Percentiles rank a stretch among this genome's conserved stretches.
phyloP scores from a whole-genome alignment of 352 stramenopile genomes.

The Thalassiosira hispida region DNA sequence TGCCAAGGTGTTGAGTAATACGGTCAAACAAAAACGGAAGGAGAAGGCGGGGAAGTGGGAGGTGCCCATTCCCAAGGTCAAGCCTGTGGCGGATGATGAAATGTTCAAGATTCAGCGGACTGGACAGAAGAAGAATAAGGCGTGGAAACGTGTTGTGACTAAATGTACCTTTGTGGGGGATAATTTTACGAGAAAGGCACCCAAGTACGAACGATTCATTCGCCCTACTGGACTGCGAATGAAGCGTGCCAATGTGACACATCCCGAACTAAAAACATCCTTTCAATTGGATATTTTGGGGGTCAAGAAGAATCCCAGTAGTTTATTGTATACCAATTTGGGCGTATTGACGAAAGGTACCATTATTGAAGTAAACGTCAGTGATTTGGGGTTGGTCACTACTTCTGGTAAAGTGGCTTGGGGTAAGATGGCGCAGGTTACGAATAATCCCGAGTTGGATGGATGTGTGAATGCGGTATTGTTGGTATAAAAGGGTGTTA shows the following conservation, averaged over 20 bases:
- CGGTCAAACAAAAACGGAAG: slow-evolving; percentile 99
- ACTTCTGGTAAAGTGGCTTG: slow-evolving; percentile 99
- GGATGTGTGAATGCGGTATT: slow-evolving; percentile 99
- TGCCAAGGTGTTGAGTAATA: slow-evolving; percentile 99
- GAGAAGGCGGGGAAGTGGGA: slow-evolving; percentile 99
- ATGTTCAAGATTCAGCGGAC: slow-evolving; percentile 99
- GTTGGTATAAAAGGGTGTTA: slow-evolving; percentile 90
- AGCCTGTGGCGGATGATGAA: slow-evolving; percentile 99
- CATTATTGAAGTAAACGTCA: slow-evolving; percentile 99
- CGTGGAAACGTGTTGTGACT: slow-evolving; percentile 93
- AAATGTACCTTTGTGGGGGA: slow-evolving; percentile 99
- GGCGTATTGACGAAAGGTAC: slow-evolving; percentile 99
- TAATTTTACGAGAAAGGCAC: slow-evolving; percentile 98
- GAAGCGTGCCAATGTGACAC: slow-evolving; percentile 99
- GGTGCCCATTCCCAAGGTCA: slow-evolving; percentile 98
- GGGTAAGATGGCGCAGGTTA: slow-evolving; percentile 99
- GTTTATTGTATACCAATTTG: slow-evolving; percentile 96
- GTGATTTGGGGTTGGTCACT: slow-evolving; percentile 98
- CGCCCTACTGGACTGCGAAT: slow-evolving; percentile 97
- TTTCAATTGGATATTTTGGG: slow-evolving; percentile 99
- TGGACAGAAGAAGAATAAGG: slow-evolving; percentile 95
- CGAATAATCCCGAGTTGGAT: slow-evolving; percentile 99
- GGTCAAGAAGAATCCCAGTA: slow-evolving; percentile 99
- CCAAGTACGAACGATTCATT: slow-evolving; percentile 99
- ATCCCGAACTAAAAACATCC: slow-evolving; percentile 99